Conservation (phyloP, 2,329 filamentous ascomycete species). For the Nigrospora osmanthi region DNA sequence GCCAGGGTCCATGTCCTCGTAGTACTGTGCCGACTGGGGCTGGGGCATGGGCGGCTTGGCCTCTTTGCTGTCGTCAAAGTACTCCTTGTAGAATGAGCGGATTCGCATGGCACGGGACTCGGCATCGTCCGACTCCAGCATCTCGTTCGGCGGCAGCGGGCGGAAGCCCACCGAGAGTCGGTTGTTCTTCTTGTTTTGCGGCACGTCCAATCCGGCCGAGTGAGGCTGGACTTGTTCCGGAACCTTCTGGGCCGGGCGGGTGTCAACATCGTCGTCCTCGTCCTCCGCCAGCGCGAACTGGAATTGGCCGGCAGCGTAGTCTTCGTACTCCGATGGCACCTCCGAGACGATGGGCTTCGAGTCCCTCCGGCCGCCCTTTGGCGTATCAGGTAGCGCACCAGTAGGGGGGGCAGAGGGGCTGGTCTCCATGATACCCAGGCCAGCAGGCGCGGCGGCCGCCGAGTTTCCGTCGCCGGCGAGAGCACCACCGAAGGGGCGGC, state of each 20-base stretch:
- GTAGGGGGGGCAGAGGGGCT: slow-evolving; percentile 11
- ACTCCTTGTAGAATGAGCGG: slow-evolving; percentile 98
- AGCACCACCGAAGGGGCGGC: slow-evolving; percentile 8
- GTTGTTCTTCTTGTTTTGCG: slow-evolving; percentile 40
- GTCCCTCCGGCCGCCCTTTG: slow-evolving; percentile 23
- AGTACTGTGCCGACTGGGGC: slow-evolving; percentile 40
- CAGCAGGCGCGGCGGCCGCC: slow-evolving; percentile 4
- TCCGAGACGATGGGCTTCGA: slow-evolving; percentile 23
- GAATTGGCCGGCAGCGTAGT: slow-evolving; percentile 3
- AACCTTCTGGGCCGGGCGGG: slow-evolving; percentile 11
- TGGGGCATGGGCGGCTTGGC: slow-evolving; percentile 13
- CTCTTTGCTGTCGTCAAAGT: slow-evolving; percentile 78
- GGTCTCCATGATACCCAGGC: slow-evolving; percentile 13
- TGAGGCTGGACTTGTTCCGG: slow-evolving; percentile 15
- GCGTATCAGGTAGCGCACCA: slow-evolving; percentile 19
- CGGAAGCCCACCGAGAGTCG: slow-evolving; percentile 67
- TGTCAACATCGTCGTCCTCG: slow-evolving; percentile 9
- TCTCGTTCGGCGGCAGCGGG: slow-evolving; percentile 80
- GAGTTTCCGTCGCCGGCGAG: slow-evolving; percentile 13
- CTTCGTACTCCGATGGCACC: slow-evolving; percentile 7
- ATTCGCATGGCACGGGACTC: slow-evolving; percentile 94
- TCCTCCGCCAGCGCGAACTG: slow-evolving; percentile 23
- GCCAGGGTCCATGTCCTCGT: slow-evolving; percentile 67
- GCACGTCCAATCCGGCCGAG: slow-evolving; percentile 39
- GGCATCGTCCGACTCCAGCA: slow-evolving; percentile 74